Conservation (phyloP, 2,329 filamentous ascomycete genomes). For the Botrytis fabae region DNA sequence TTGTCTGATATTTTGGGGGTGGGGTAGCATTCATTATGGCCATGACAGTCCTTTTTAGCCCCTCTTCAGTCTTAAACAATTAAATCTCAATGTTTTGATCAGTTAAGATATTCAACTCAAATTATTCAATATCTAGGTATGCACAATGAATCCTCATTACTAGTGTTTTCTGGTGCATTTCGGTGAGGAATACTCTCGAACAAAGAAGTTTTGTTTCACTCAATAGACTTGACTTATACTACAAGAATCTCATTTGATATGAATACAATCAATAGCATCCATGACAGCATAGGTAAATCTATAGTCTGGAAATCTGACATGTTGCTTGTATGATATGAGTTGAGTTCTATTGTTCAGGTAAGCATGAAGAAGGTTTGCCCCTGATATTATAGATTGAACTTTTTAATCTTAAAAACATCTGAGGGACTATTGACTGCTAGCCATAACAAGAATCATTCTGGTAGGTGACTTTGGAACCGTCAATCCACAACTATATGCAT, state of each 20-base stretch:
- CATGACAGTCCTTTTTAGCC: neutral
- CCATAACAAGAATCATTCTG: too few species aligned
- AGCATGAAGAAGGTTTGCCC: neutral
- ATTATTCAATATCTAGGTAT: neutral
- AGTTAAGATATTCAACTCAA: neutral
- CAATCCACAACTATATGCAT: constrained; percentile 90
- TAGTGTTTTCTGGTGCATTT: neutral
- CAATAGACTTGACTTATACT: neutral
- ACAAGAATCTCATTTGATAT: neutral
- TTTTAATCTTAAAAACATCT: accelerated
- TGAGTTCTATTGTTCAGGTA: neutral
- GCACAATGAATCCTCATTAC: neutral
- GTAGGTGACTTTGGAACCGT: neutral
- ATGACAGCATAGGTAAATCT: accelerated
- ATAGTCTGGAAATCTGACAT: neutral
- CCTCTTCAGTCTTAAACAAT: neutral
- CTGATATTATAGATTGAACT: neutral
- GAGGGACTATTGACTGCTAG: neutral
- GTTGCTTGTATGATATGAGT: neutral
- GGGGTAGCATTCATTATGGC: neutral
- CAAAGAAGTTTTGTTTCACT: neutral
- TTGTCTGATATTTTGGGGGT: neutral
- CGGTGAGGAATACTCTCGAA: neutral
- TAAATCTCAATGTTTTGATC: neutral
- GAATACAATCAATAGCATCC: neutral